Evolutionary conservation across 768 basidiomycete genomes (phyloP).

Genomic region (Rossbeevera mucosa): DNA sequence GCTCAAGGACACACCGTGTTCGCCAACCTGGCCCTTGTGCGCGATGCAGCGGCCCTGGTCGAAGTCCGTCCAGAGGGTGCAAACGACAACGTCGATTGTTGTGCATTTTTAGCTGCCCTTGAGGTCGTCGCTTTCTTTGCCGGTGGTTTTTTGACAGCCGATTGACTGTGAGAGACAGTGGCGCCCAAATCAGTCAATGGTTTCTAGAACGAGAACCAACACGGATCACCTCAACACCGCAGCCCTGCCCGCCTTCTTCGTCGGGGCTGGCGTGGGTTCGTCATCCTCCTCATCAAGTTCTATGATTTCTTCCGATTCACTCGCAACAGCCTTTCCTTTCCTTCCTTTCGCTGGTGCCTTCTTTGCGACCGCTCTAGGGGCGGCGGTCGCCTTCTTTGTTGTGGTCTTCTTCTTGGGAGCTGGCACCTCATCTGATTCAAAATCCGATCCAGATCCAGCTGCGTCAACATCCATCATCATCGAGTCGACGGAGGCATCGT

Average conservation of each 20-base stretch:
- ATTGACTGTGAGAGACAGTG: constrained; percentile 26
- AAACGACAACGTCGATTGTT: constrained; percentile 54
- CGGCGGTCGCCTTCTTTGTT: constrained; percentile 21
- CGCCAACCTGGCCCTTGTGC: constrained; percentile 60
- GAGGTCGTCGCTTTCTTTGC: constrained; percentile 42
- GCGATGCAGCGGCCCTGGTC: constrained; percentile 64
- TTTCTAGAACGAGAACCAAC: constrained; percentile 20
- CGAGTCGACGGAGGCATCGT: constrained; percentile 51
- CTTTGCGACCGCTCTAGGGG: constrained; percentile 36
- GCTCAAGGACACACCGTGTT: constrained; percentile 31
- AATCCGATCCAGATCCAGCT: constrained; percentile 51
- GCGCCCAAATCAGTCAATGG: constrained; percentile 17
- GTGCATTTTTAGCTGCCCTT: constrained; percentile 26
- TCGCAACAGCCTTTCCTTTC: constrained; percentile 51
- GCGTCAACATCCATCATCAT: constrained; percentile 74
- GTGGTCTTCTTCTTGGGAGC: constrained; percentile 42
- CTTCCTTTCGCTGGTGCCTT: constrained; percentile 47
- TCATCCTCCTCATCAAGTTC: constrained; percentile 56
- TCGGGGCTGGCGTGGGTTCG: constrained; percentile 38
- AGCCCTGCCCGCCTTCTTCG: constrained; percentile 59
- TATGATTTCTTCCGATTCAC: constrained; percentile 48
- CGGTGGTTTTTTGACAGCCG: constrained; percentile 47
- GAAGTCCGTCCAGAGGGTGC: constrained; percentile 53
- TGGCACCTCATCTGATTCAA: constrained; percentile 42
- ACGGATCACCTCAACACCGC: constrained; percentile 56